Evolutionary conservation across 2,329 filamentous ascomycete genomes (phyloP), one percentile per base, ranked within the genome.

Genomic region (Verruconis gallopava): DNA sequence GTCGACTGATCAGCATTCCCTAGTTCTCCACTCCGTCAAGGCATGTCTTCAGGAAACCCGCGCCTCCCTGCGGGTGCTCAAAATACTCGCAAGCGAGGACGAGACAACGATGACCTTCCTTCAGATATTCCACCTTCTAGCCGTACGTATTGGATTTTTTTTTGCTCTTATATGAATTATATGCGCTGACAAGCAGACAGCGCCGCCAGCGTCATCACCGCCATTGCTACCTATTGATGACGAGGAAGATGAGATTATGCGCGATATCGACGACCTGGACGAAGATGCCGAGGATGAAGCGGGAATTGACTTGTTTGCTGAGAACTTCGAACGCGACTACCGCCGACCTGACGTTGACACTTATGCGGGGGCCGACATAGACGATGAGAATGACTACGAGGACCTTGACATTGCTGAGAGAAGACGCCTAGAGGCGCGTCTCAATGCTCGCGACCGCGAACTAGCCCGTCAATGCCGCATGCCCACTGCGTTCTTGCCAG

Each of bases 21-120:
- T 30, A 40, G 33, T 37, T 93, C 85, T 60, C 86, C 88, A 58
- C 72, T 93, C 47, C 79, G 81, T 61, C 72, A 78, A 52, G 85
- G 79, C 64, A 81, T 83, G 69, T 77, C 80, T 46, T 88, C 86
- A 49, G 85, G 79, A 53, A 94, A 93, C 63, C 77, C 85, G 51
- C 84, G 85, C 41, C 59, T 72, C 44, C 62, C 63, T 14, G 64
- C 63, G 41, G 53, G 65, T 48, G 32, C 30, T 21, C 34, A 19
- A 18, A 71, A 64, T 49, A 63, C 69, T 47, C 69, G 75, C 46
- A 82, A 82, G 61, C 72, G 79, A 52, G 68, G 70, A 25, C 71
- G 78, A 62, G 77, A 80, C 51, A 72, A 77, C 53, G 73, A 76
- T 41, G 55, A 68, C 33, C 75, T 74, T 20, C 75, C 74, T 14